phyloP scores from a whole-genome alignment of 75 land plant genomes.

The Ceratopteris richardii region DNA sequence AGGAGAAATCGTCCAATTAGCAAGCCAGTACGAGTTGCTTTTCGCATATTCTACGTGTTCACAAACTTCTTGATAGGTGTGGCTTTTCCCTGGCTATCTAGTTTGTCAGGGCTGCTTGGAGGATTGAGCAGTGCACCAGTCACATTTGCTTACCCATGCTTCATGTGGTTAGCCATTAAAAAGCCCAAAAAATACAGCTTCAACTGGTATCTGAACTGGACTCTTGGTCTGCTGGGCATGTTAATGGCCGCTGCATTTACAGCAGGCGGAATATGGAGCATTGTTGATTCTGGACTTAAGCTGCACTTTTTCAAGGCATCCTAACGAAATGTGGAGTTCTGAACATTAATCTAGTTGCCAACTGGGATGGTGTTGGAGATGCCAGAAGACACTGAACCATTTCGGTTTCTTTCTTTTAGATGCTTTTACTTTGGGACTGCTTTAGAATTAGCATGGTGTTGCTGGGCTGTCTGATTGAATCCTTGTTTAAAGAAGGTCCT shows the following conservation, averaged over 20 bases:
- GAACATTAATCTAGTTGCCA: too few species aligned
- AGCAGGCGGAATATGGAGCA: slow-evolving; percentile 54
- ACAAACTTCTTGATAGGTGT: slow-evolving; percentile 48
- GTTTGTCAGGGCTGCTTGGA: slow-evolving; percentile 71
- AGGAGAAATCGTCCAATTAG: slow-evolving; percentile 51
- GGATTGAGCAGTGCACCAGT: slow-evolving; percentile 69
- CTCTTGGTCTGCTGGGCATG: slow-evolving; percentile 49
- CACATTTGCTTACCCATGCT: slow-evolving; percentile 79
- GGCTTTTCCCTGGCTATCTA: slow-evolving; percentile 68
- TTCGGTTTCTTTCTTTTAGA: too few species aligned
- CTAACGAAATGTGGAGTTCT: too few species aligned
- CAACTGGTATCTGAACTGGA: slow-evolving; percentile 72
- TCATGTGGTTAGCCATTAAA: slow-evolving; percentile 74
- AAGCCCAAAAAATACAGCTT: slow-evolving; percentile 50
- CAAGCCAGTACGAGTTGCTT: slow-evolving; percentile 35
- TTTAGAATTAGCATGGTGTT: too few species aligned
- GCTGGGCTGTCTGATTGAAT: too few species aligned
- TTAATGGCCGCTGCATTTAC: slow-evolving; percentile 34
- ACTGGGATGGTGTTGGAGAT: too few species aligned
- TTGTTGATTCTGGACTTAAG: slow-evolving; percentile 43
- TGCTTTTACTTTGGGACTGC: too few species aligned
- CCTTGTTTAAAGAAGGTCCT: too few species aligned
- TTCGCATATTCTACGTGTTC: slow-evolving; percentile 37
- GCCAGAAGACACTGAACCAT: too few species aligned
- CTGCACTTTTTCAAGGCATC: slow-evolving; percentile 64